Evolutionary conservation across 2,329 filamentous ascomycete genomes (phyloP), one percentile per base, ranked within the genome.

Genomic region (Calycina herbarum): DNA sequence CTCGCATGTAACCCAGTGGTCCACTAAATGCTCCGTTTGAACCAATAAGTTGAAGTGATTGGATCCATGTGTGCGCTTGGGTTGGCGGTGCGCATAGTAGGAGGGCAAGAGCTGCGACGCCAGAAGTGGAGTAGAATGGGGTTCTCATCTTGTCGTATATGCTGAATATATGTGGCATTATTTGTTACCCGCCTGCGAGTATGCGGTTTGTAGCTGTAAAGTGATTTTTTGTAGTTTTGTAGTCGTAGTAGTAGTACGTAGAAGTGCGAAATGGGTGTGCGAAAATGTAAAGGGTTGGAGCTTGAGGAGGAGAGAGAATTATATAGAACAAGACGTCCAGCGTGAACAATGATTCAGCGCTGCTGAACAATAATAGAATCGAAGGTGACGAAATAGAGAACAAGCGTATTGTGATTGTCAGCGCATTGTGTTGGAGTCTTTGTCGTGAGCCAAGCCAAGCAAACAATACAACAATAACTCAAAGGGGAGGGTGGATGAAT

Each of bases 41-140:
- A 62, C 87, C 86, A 76, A 97, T 88, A 65, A 87, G 86, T 68
- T 82, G 85, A 60, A 94, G 82, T 73, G 89, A 82, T 78, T 97
- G 93, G 59, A 94, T 84, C 94, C 94, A 97, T 20, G 88, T 90
- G 78, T 97, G 94, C 42, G 86, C 89, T 31, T 70, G 57, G 20
- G 63, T 68, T n/a, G 63, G 57, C 6, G 68, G 59, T 57, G 62
- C 62, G 59, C 54, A 69, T 2, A 64, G 56, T 27, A 73, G 59
- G n/a, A 75, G 62, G 24, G 40, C 65, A 59, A 70, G n/a, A 15
- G 62, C 62, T 57, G 62, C 59, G 27, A 74, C 31, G 35, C 58
- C 38, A 33, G 64, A 63, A 15, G 61, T 60, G 11, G 62, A 17
- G 35, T 56, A 62, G 61, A 63, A 20, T 20, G 66, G 57, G 45